phyloP scores from a whole-genome alignment of 1,139 yeast species.

The Yamadazyma triangularis region DNA sequence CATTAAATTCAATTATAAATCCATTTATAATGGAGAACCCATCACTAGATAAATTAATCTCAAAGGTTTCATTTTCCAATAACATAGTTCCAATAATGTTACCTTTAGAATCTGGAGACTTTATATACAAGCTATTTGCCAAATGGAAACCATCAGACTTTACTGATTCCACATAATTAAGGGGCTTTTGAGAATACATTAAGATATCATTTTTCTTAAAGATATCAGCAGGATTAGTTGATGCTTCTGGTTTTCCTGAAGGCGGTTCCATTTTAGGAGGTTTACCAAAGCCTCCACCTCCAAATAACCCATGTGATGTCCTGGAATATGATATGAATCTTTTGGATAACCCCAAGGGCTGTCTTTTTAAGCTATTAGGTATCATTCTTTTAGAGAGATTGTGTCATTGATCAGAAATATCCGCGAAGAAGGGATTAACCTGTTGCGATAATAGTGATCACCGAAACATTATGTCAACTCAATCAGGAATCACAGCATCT shows the following conservation, averaged over 20 bases:
- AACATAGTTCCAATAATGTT: constrained; percentile 53
- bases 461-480: constrained; percentile 69
- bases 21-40: constrained; percentile 38
- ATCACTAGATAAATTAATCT: constrained; percentile 43
- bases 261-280: constrained; percentile 26
- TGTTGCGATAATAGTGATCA: too few relatives aligned
- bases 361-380: not conserved
- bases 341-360: not conserved
- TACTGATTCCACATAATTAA: constrained; percentile 42
- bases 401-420: too few relatives aligned
- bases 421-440: too few relatives aligned
- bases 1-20: constrained; percentile 39
- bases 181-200: constrained; percentile 39
- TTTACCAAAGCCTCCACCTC: constrained; percentile 23
- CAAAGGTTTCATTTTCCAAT: constrained; percentile 59
- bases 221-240: constrained; percentile 43
- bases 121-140: constrained; percentile 31
- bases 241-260: constrained; percentile 34
- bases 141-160: constrained; percentile 38
- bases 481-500: constrained; percentile 63
- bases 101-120: constrained; percentile 45
- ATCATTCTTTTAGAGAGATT: too few relatives aligned
- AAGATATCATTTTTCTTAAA: constrained; percentile 43
- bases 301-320: constrained; percentile 17
- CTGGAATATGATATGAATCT: not conserved